Evolutionary conservation across 495 filamentous ascomycete species (phyloP).

Genomic region (Podospora bellae-mahoneyi): DNA sequence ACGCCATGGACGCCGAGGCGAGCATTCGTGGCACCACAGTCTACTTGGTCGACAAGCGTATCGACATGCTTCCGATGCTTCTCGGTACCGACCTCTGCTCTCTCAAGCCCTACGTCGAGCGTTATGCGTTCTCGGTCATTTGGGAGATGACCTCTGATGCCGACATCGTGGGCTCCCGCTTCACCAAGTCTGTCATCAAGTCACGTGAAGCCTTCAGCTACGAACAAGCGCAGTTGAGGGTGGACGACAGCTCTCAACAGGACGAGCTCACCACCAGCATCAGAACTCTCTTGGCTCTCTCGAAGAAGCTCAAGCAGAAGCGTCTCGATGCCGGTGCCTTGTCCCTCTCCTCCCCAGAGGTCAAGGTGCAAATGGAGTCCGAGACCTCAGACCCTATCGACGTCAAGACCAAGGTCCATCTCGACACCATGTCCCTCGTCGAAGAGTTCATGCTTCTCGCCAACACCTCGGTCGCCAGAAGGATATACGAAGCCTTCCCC

Average conservation of each 20-base stretch:
- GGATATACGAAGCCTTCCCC: constrained; percentile 84
- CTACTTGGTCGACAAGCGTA: constrained; percentile 96
- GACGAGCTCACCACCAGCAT: constrained; percentile 90
- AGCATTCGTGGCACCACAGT: constrained; percentile 93
- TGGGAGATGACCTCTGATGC: constrained; percentile 90
- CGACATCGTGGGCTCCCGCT: constrained; percentile 74
- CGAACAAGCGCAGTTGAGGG: constrained; percentile 88
- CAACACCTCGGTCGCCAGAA: constrained; percentile 87
- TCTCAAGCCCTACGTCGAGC: constrained; percentile 94
- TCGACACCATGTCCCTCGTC: constrained; percentile 96
- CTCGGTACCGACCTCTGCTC: constrained; percentile 96
- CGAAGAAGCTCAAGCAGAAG: constrained; percentile 90
- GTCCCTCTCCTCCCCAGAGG: constrained; percentile 92
- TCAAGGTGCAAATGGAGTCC: constrained; percentile 86
- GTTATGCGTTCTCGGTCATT: constrained; percentile 90
- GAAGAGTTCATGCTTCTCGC: constrained; percentile 99
- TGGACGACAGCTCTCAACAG: constrained; percentile 79
- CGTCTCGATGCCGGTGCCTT: constrained; percentile 93
- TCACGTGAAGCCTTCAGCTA: constrained; percentile 98
- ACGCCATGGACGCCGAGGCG: constrained; percentile 94
- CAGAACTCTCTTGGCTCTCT: constrained; percentile 80
- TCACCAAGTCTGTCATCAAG: constrained; percentile 96
- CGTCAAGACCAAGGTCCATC: constrained; percentile 85
- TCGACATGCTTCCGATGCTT: constrained; percentile 96
- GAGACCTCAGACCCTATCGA: constrained; percentile 96